These are phyloP conservation scores for Marasmius oreades DNA, from an alignment of 1,284 basidiomycete species.

Conservation along the genomic window DNA sequence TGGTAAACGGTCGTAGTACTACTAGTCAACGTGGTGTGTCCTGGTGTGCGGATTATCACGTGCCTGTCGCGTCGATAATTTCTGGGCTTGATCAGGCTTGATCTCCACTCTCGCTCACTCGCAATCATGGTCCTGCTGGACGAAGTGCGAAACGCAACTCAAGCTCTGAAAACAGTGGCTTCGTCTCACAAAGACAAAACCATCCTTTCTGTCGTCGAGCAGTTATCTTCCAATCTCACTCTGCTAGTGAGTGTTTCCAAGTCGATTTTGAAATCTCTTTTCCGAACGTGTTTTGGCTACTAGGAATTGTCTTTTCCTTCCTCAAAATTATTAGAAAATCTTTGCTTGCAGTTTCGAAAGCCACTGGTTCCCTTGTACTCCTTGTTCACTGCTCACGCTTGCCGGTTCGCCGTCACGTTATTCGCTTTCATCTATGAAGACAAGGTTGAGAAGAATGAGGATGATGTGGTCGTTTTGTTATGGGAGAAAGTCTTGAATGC, in stretches of 20 bases:
- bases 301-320: constrained; percentile 34
- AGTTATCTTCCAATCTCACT: constrained; percentile 27
- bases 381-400: constrained; percentile 25
- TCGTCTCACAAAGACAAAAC: constrained; percentile 14
- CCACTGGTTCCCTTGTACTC: constrained; percentile 35
- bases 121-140: constrained; percentile 11
- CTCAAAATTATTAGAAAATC: constrained; percentile 23
- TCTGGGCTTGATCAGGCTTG: too few relatives aligned
- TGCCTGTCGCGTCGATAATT: too few relatives aligned
- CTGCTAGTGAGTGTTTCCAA: constrained; percentile 27
- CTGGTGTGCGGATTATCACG: too few relatives aligned
- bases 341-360: constrained; percentile 29
- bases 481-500: constrained; percentile 37
- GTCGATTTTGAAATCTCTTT: not conserved
- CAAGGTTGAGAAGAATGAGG: constrained; percentile 18
- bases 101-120: too few relatives aligned
- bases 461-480: constrained; percentile 14
- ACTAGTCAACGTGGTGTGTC: too few relatives aligned
- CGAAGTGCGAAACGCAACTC: constrained; percentile 20
- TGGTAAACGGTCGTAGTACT: too few relatives aligned
- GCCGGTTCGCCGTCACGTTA: constrained; percentile 30
- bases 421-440: constrained; percentile 28
- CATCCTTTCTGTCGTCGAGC: constrained; percentile 21
- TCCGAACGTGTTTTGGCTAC: not conserved
- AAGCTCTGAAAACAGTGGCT: constrained; percentile 21